A percentile compares a stretch with the other conserved stretches of the same genome.
Evolutionary conservation across 2,329 filamentous ascomycete genomes (phyloP).

Genomic region (Penicillium griseofulvum): DNA sequence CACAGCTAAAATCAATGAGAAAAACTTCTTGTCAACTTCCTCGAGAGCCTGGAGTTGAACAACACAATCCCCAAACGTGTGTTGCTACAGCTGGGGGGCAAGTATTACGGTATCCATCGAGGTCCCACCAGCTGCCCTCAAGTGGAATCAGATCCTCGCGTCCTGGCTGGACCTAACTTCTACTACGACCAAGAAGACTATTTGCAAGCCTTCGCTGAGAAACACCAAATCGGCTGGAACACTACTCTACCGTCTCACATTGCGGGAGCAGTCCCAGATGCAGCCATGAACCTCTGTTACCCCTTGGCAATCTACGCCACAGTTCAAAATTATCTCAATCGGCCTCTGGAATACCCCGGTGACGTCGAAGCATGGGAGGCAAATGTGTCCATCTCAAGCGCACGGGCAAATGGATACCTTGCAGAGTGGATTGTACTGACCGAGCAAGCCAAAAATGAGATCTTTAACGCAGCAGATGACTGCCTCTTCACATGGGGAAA

Average conservation of each 20-base stretch:
- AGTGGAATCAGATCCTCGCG: slow-evolving; percentile 43
- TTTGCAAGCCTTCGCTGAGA: slow-evolving; percentile 45
- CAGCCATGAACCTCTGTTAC: slow-evolving; percentile 51
- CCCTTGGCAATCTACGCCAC: slow-evolving; percentile 47
- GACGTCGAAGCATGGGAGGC: slow-evolving; percentile 34
- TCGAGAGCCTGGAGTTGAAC: neutral
- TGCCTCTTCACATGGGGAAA: slow-evolving; percentile 48
- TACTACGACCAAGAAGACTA: slow-evolving; percentile 56
- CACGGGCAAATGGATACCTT: neutral
- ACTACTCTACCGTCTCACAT: slow-evolving; percentile 52
- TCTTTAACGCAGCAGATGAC: slow-evolving; percentile 52
- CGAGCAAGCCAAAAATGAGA: slow-evolving; percentile 43
- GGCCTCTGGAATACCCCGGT: slow-evolving; percentile 33
- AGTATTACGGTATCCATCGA: slow-evolving; percentile 54
- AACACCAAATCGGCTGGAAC: slow-evolving; percentile 44
- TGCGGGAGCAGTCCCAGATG: slow-evolving; percentile 50
- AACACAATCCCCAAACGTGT: slow-evolving; percentile 42
- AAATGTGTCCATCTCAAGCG: slow-evolving; percentile 29
- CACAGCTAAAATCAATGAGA: neutral
- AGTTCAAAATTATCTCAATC: slow-evolving; percentile 34
- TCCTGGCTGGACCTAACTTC: slow-evolving; percentile 45
- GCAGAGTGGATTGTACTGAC: slow-evolving; percentile 49
- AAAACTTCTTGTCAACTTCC: neutral
- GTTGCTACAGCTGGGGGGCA: slow-evolving; percentile 53
- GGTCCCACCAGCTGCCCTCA: slow-evolving; percentile 46